Evolutionary conservation across 129 eudicot genomes (phyloP).

Genomic region (Escallonia herrerae): DNA sequence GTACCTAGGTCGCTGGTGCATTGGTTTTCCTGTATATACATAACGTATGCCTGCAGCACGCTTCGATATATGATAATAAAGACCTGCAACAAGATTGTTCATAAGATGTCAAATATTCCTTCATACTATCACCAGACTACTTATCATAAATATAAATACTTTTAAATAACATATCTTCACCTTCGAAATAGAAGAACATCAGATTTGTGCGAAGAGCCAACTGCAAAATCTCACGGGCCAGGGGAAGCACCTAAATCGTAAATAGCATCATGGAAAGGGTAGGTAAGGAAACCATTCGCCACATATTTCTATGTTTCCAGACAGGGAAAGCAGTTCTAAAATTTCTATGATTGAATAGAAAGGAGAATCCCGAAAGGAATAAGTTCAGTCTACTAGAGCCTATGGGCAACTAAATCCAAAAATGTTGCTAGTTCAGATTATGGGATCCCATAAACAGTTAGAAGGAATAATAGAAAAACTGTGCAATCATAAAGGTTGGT

Average conservation of each 20-base stretch:
- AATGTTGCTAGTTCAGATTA: background rate
- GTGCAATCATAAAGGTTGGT: too few species aligned
- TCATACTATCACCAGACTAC: background rate
- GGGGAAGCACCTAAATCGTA: conserved; percentile 66
- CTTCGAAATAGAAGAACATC: conserved; percentile 98
- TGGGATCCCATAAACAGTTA: too few species aligned
- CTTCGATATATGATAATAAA: conserved; percentile 91
- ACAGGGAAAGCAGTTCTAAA: too few species aligned
- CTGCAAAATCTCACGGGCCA: conserved; percentile 77
- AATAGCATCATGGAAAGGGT: conserved; percentile 6
- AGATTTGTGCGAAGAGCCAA: conserved; percentile 87
- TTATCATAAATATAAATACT: background rate
- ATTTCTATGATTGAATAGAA: too few species aligned
- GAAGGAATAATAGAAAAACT: too few species aligned
- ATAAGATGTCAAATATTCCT: conserved; percentile 1
- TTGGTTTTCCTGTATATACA: conserved; percentile 82
- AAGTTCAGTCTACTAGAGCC: background rate
- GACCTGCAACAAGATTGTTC: conserved; percentile 36
- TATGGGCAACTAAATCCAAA: too few species aligned
- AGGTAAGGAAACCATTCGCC: background rate
- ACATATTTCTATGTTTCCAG: background rate
- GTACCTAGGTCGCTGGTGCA: conserved; percentile 94
- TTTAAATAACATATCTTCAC: conserved; percentile 26
- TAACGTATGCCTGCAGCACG: conserved; percentile 98
- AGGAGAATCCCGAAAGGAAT: too few species aligned